Conservation (phyloP, 2,329 filamentous ascomycete species). For the Knufia petricola region DNA sequence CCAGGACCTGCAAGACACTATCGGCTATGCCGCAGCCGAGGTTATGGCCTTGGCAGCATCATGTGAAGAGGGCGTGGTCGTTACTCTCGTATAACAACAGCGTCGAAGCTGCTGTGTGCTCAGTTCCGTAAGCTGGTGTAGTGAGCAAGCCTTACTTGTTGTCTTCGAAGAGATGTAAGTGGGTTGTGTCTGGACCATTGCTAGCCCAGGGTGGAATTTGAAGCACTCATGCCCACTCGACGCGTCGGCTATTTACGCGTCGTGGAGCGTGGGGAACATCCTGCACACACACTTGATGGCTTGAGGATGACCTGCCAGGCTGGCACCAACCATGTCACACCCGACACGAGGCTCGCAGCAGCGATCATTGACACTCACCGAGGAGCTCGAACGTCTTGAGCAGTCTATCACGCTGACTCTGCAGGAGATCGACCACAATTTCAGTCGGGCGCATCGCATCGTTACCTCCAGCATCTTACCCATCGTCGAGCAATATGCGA, state of each 20-base stretch:
- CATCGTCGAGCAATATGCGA: conserved; percentile 87
- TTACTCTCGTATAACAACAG: too few species aligned
- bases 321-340: conserved; percentile 15
- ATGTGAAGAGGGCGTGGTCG: background rate
- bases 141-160: too few species aligned
- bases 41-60: background rate
- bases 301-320: too few species aligned
- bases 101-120: too few species aligned
- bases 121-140: too few species aligned
- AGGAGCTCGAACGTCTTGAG: conserved; percentile 91
- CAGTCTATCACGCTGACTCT: conserved; percentile 94
- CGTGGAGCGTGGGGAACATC: background rate
- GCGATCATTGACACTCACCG: conserved; percentile 67
- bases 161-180: too few species aligned
- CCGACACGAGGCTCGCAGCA: conserved; percentile 13
- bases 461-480: conserved; percentile 90
- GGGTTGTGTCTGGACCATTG: too few species aligned
- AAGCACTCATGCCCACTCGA: background rate
- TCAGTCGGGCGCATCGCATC: conserved; percentile 91
- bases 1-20: background rate
- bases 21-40: background rate
- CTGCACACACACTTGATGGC: background rate
- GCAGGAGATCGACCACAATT: conserved; percentile 99
- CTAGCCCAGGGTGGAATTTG: too few species aligned
- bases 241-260: background rate